Conservation (phyloP, 2,329 filamentous ascomycete species). For the Claviceps pusilla region DNA sequence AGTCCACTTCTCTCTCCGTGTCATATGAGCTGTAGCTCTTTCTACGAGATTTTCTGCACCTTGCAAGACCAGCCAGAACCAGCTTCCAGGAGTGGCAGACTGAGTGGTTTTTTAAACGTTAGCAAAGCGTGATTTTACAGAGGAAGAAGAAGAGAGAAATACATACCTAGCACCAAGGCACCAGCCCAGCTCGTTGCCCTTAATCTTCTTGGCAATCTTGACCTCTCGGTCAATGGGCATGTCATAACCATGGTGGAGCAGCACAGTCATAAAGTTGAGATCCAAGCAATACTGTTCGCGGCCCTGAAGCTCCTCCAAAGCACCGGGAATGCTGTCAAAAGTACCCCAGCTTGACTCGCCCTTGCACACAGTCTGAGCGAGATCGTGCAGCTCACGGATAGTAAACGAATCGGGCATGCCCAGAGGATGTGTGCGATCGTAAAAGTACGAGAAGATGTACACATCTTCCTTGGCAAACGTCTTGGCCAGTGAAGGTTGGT, state of each 20-base stretch:
- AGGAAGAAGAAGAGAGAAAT: neutral
- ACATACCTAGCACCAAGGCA: constrained; percentile 86
- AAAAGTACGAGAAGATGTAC: constrained; percentile 97
- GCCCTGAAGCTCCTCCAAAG: constrained; percentile 62
- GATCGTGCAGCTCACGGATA: constrained; percentile 72
- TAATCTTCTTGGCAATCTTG: constrained; percentile 97
- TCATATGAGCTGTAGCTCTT: neutral
- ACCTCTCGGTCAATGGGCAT: constrained; percentile 96
- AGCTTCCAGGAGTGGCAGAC: constrained; percentile 68
- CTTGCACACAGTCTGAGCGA: constrained; percentile 71
- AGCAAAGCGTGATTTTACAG: constrained; percentile 2
- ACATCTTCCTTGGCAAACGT: constrained; percentile 85
- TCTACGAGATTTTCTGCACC: constrained; percentile 56
- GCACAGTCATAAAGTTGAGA: constrained; percentile 86
- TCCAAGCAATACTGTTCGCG: constrained; percentile 89
- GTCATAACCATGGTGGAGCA: constrained; percentile 90
- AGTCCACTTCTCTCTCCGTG: neutral
- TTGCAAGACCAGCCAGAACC: constrained; percentile 84
- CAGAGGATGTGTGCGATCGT: constrained; percentile 80
- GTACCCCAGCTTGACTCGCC: constrained; percentile 65
- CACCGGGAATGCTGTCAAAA: constrained; percentile 62
- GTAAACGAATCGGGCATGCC: constrained; percentile 99
- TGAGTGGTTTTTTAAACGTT: constrained; percentile 20
- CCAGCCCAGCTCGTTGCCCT: constrained; percentile 92
- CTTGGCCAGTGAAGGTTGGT: constrained; percentile 83